Evolutionary conservation across 257 asterid genomes (phyloP).

Genomic region (Haberlea rhodopensis): DNA sequence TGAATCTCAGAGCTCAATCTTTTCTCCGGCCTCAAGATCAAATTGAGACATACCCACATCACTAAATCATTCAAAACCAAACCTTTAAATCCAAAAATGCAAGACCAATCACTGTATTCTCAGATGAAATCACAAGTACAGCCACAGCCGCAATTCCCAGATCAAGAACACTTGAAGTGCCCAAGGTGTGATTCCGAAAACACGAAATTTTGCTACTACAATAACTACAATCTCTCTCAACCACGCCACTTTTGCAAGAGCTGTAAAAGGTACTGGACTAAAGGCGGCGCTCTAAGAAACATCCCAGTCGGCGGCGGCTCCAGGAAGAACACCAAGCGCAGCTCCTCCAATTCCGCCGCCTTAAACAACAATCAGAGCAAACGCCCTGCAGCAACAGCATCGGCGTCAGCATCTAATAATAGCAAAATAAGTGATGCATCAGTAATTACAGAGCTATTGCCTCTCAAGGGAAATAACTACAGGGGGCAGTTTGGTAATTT

Average conservation of each 20-base stretch:
- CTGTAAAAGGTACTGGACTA: slow-evolving; percentile 88
- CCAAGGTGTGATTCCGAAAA: slow-evolving; percentile 83
- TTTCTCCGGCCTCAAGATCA: not conserved
- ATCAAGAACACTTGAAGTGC: slow-evolving; percentile 78
- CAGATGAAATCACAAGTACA: slow-evolving; percentile 49
- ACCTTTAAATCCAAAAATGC: slow-evolving; percentile 41
- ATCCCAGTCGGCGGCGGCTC: slow-evolving; percentile 93
- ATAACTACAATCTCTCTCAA: slow-evolving; percentile 94
- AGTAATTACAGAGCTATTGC: slow-evolving; percentile 35
- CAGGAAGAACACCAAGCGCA: slow-evolving; percentile 68
- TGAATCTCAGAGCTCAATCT: not conserved
- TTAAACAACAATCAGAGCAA: slow-evolving; percentile 23
- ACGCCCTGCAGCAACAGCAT: slow-evolving; percentile 25
- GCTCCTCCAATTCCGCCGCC: slow-evolving; percentile 38
- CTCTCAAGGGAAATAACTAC: slow-evolving; percentile 32
- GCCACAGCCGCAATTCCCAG: slow-evolving; percentile 55
- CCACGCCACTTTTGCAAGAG: slow-evolving; percentile 92
- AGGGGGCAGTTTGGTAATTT: slow-evolving; percentile 43
- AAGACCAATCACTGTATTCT: slow-evolving; percentile 68
- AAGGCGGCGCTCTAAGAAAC: slow-evolving; percentile 89
- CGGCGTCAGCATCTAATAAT: slow-evolving; percentile 5
- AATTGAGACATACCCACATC: slow-evolving; percentile 18
- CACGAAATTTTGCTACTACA: slow-evolving; percentile 90
- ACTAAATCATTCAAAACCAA: slow-evolving; percentile 10
- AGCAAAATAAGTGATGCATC: slow-evolving; percentile 7